Percentiles rank a stretch among this genome's conserved stretches.
Conservation (phyloP, 345 rosid genomes). For the Syzygium aromaticum region DNA sequence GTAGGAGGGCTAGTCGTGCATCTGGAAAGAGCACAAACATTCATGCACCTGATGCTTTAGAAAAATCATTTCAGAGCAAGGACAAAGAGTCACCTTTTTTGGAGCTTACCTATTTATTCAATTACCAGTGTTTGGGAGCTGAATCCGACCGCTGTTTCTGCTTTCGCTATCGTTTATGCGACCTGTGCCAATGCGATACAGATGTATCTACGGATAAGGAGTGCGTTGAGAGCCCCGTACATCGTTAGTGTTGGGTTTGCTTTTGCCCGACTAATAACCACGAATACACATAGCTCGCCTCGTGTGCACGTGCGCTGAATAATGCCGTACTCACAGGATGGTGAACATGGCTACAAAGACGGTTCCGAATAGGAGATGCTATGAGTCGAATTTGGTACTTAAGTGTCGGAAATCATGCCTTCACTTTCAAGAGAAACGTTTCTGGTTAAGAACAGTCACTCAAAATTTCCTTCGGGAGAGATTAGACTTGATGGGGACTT, state of each 20-base stretch:
- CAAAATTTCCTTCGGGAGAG: not conserved
- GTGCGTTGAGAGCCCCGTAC: not conserved
- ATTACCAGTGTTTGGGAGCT: not conserved
- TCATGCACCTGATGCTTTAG: not conserved
- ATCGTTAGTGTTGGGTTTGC: not conserved
- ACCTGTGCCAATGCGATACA: not conserved
- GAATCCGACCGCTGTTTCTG: not conserved
- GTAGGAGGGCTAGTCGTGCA: not conserved
- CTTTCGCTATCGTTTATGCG: not conserved
- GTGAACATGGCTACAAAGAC: not conserved
- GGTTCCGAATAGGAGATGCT: not conserved
- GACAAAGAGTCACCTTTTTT: not conserved
- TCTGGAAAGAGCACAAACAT: not conserved
- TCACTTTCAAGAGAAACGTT: not conserved
- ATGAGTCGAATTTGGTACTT: not conserved
- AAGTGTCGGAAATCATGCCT: not conserved
- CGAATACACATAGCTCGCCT: not conserved
- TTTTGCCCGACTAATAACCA: not conserved
- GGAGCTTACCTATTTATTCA: not conserved
- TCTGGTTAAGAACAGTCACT: not conserved
- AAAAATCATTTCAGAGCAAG: not conserved
- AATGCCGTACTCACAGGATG: not conserved
- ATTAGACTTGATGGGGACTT: not conserved
- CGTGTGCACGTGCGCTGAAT: not conserved
- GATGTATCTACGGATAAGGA: not conserved